phyloP scores from a whole-genome alignment of 2,329 filamentous ascomycete species.

The Drechmeria coniospora region DNA sequence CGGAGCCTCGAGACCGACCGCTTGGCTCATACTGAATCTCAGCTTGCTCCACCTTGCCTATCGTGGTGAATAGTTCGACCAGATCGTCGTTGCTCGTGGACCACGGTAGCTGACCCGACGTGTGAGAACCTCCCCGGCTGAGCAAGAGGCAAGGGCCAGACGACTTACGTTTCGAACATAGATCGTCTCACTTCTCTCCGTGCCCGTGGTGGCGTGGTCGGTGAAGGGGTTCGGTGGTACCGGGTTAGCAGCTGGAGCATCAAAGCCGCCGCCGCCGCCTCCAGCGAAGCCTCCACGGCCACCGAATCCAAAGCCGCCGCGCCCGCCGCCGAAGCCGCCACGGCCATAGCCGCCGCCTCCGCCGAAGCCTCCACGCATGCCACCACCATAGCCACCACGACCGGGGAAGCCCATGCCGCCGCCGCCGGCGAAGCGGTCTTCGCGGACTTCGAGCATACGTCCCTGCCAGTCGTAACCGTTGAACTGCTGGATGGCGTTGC shows the following conservation, averaged over 20 bases:
- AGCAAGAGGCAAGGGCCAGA: background rate
- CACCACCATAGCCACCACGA: conserved; percentile 43
- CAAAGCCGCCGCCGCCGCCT: conserved; percentile 23
- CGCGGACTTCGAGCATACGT: conserved; percentile 79
- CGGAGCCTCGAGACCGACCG: conserved; percentile 83
- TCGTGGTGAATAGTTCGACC: conserved; percentile 91
- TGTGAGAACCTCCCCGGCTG: too few relatives aligned
- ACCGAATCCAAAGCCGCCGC: conserved; percentile 26
- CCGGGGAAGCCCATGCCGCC: conserved; percentile 40
- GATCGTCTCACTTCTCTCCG: conserved; percentile 69
- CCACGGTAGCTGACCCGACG: conserved; percentile 92
- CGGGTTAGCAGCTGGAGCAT: conserved; percentile 30
- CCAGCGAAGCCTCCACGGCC: conserved; percentile 35
- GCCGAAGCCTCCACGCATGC: conserved; percentile 43
- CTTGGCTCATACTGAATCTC: conserved; percentile 98
- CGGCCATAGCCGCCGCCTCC: conserved; percentile 37
- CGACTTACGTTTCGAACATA: conserved; percentile 88
- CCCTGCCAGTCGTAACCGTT: conserved; percentile 99
- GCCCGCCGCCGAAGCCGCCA: conserved; percentile 22
- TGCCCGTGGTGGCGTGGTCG: conserved; percentile 75
- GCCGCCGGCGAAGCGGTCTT: conserved; percentile 76
- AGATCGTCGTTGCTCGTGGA: conserved; percentile 97
- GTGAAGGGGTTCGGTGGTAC: conserved; percentile 78
- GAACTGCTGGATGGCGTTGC: conserved; percentile 92
- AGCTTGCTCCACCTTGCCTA: conserved; percentile 95